Conservation (phyloP, 2,329 filamentous ascomycete species). For the Ophiostoma sp. region DNA sequence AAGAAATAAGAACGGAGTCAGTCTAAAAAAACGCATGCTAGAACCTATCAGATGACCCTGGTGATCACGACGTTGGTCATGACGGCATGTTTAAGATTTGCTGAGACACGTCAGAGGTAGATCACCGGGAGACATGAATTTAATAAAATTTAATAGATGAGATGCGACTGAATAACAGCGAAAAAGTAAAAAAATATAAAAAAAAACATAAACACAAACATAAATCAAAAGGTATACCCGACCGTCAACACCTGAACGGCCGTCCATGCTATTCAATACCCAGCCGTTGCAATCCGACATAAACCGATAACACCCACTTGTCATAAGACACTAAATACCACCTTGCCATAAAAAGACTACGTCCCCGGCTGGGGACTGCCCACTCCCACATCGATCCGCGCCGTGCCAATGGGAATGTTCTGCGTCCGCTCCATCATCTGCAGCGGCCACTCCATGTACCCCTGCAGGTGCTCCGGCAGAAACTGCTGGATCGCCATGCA, state of each 20-base stretch:
- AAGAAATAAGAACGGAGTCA: not conserved
- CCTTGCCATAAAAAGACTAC: not conserved
- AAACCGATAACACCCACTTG: too few relatives aligned
- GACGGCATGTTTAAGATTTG: too few relatives aligned
- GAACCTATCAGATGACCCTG: not conserved
- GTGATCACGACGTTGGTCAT: too few relatives aligned
- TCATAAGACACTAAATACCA: not conserved
- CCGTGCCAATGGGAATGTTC: not conserved
- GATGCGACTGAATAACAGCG: too few relatives aligned
- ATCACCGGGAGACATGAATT: not conserved
- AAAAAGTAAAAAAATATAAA: not conserved
- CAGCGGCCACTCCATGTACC: conserved; percentile 4
- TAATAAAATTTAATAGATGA: not conserved
- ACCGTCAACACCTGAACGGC: not conserved
- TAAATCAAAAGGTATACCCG: not conserved
- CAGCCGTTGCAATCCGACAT: too few relatives aligned
- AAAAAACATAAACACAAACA: not conserved
- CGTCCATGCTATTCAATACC: not conserved
- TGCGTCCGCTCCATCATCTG: not conserved
- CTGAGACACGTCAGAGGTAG: not conserved
- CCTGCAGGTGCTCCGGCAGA: conserved; percentile 1
- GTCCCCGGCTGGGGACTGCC: not conserved
- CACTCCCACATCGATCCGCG: not conserved
- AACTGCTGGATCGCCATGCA: not conserved
- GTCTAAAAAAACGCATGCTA: not conserved